Base-by-base conservation (phyloP, 176 grass and related monocot species). In the Raddia guianensis region DNA sequence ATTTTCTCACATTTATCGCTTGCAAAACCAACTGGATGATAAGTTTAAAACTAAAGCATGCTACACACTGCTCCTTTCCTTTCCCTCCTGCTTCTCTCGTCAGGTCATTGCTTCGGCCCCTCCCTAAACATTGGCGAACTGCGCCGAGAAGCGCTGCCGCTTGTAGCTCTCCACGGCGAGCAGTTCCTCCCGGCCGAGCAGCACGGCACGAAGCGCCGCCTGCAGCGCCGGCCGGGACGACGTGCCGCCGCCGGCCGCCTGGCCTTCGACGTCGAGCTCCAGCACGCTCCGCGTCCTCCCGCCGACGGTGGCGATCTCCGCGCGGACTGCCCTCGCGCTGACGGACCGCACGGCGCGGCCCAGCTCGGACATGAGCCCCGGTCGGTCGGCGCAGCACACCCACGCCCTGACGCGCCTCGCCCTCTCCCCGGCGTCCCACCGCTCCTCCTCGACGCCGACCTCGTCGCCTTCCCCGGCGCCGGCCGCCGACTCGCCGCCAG, bases 351-450 rank as follows among this genome's bases (percentile, higher is more conserved):
- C 88, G 50, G 96, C 96, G 63, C 84, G 75, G 15, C 76, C 84
- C 67, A 99, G 86, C 81, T 99, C 96, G 12, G 88, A 84, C 96
- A 99, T 95, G 70, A 99, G 74, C 1, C 88, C 92, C 5, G 90
- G 92, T 15, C 92, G 88, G 82, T 99, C 92, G 27, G 86, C 86
- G 74, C 96, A 99, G 78, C 96, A 93, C 37, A 99, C 88, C 90
- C 88, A 95, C 14, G 90, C 92, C 78, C 78, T 87, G 40, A 99
- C 75, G 57, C 79, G 70, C 66, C 63, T 86, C 8, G 68, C 46
- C 15, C 21, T 40, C 63, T 73, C 85, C 14, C 79, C 80, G 2
- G 13, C 72, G 47, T 74, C 51, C 54, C 75, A 79, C 27, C 32
- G 45, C 57, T 62, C 88, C 37, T 94, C 87, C 60, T 92, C 88